Evolutionary conservation across 1,284 basidiomycete genomes (phyloP).

Genomic region (Tilletia caries): DNA sequence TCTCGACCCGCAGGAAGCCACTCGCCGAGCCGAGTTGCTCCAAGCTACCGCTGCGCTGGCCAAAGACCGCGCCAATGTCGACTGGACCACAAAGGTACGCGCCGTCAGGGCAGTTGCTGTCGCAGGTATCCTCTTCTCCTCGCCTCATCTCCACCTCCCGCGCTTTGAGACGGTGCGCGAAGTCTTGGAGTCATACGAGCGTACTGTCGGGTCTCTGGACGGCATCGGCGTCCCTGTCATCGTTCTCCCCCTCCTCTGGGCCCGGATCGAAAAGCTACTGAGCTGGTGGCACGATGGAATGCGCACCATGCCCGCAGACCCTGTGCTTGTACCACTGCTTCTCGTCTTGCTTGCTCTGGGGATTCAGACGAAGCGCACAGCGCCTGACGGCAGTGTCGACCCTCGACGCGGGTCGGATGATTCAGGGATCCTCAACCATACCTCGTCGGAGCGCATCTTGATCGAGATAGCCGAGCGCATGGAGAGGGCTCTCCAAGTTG

Average conservation of each 20-base stretch:
- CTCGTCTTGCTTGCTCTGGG: conserved; percentile 43
- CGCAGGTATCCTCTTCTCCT: conserved; percentile 17
- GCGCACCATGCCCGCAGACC: conserved; percentile 42
- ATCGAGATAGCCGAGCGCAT: conserved; percentile 40
- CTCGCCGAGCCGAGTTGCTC: conserved; percentile 9
- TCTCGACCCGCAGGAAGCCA: not conserved
- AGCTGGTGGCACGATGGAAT: conserved; percentile 44
- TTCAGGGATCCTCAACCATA: conserved; percentile 26
- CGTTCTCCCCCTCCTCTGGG: conserved; percentile 31
- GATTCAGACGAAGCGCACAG: conserved; percentile 36
- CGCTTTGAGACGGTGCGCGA: conserved; percentile 29
- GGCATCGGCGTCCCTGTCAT: conserved; percentile 29
- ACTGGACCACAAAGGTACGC: conserved; percentile 38
- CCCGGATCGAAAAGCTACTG: conserved; percentile 38
- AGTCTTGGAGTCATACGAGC: conserved; percentile 37
- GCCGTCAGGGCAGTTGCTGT: conserved; percentile 36
- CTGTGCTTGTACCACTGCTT: conserved; percentile 40
- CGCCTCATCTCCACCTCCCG: conserved; percentile 25
- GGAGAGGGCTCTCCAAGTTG: conserved; percentile 40
- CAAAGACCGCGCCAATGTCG: conserved; percentile 24
- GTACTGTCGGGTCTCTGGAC: conserved; percentile 37
- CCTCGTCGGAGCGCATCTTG: conserved; percentile 35
- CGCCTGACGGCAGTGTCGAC: conserved; percentile 25
- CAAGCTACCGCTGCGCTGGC: conserved; percentile 25
- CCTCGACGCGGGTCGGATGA: conserved; percentile 22